These are phyloP conservation scores for Thelephora terrestris DNA, from an alignment of 1,284 basidiomycete genomes.

Conservation along the genomic window DNA sequence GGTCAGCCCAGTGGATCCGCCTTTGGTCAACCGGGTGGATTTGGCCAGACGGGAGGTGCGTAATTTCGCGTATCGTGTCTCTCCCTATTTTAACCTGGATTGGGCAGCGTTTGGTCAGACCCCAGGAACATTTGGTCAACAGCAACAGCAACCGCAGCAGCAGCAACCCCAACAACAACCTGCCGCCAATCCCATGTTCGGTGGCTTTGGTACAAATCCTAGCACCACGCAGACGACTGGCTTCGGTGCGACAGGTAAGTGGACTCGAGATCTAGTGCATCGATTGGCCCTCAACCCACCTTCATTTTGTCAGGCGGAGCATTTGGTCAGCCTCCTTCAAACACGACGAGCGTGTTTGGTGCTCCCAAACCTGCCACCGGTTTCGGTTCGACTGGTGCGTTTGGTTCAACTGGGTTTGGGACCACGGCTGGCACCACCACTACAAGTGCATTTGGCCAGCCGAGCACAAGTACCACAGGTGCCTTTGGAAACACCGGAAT, in stretches of 20 bases:
- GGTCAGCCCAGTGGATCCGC: slow-evolving; percentile 32
- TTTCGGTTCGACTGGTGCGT: slow-evolving; percentile 45
- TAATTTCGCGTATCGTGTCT: slow-evolving; percentile 9
- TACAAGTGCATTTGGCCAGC: slow-evolving; percentile 19
- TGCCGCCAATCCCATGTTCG: slow-evolving; percentile 73
- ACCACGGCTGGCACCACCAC: slow-evolving; percentile 20
- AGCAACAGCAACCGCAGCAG: slow-evolving; percentile 36
- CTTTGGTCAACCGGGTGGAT: slow-evolving; percentile 39
- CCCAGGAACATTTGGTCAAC: slow-evolving; percentile 35
- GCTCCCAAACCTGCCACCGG: slow-evolving; percentile 55
- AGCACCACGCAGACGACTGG: slow-evolving; percentile 30
- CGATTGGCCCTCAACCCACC: slow-evolving; percentile 11
- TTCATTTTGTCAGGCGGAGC: slow-evolving; percentile 27
- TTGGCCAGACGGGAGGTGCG: slow-evolving; percentile 35
- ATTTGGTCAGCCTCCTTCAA: slow-evolving; percentile 39
- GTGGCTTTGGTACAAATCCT: slow-evolving; percentile 36
- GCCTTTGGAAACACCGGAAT: slow-evolving; percentile 24
- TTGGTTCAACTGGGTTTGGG: slow-evolving; percentile 19
- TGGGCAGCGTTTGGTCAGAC: slow-evolving; percentile 31
- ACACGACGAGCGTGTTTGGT: slow-evolving; percentile 42
- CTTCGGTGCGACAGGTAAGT: slow-evolving; percentile 45
- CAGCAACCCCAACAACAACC: slow-evolving; percentile 44
- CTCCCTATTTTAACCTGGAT: slow-evolving; percentile 22
- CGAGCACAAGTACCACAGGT: slow-evolving; percentile 15
- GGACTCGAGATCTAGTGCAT: not conserved